Evolutionary conservation across 2,329 filamentous ascomycete species (phyloP).

Genomic region (Akanthomyces dipterigenus): DNA sequence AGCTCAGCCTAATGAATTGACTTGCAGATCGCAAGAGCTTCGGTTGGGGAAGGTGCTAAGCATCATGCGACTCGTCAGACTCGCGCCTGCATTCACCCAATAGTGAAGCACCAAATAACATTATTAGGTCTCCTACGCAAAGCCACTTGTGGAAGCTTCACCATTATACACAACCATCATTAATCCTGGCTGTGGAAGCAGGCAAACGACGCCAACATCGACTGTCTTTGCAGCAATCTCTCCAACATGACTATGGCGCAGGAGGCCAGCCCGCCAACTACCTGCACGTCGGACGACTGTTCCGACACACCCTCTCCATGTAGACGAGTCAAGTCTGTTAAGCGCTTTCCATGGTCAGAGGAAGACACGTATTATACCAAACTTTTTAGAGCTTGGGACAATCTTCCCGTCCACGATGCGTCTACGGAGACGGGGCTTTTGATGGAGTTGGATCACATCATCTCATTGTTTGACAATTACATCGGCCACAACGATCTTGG

Average conservation of each 20-base stretch:
- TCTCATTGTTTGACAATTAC: conserved; percentile 18
- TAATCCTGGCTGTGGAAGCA: background rate
- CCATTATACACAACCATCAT: background rate
- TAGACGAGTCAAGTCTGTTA: background rate
- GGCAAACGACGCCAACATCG: background rate
- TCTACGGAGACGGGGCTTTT: conserved; percentile 6
- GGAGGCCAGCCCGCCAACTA: background rate
- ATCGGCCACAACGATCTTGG: conserved; percentile 19
- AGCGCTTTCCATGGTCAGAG: background rate
- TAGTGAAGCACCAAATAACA: background rate
- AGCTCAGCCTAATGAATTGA: no score
- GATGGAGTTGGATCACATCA: conserved; percentile 18
- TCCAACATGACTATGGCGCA: background rate
- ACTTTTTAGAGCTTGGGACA: conserved; percentile 9
- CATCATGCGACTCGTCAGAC: background rate
- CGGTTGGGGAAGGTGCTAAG: background rate
- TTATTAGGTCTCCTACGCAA: no score
- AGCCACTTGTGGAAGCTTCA: background rate
- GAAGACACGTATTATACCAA: conserved; percentile 7
- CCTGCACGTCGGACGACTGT: background rate
- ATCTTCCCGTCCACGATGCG: conserved; percentile 9
- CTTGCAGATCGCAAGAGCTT: no score
- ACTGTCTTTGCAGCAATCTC: background rate
- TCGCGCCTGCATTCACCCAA: background rate
- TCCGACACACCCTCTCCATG: background rate